Evolutionary conservation across 2,329 filamentous ascomycete species (phyloP).

Genomic region (Nigrograna mackinnonii): DNA sequence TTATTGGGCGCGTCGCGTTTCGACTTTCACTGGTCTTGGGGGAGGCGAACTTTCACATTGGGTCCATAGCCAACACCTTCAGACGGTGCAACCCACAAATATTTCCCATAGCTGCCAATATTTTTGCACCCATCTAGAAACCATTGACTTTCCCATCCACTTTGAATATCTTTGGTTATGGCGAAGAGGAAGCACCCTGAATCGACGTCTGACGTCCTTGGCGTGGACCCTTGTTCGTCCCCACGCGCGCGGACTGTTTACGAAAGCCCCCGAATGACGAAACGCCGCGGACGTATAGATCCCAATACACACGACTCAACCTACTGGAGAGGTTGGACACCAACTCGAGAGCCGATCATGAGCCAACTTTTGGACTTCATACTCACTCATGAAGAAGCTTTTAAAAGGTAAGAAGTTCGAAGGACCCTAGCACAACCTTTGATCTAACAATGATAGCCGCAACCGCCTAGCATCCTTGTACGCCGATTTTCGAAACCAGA

Average conservation of each 20-base stretch:
- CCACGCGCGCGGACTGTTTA: constrained; percentile 3
- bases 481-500: constrained; percentile 79
- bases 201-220: no score
- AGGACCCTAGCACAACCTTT: not conserved
- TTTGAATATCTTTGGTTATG: no score
- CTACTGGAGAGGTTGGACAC: constrained; percentile 10
- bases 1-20: no score
- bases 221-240: not conserved
- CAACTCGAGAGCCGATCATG: constrained; percentile 49
- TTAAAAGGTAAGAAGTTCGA: constrained; percentile 42
- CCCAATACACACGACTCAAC: not conserved
- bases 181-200: no score
- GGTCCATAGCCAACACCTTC: no score
- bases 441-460: constrained; percentile 48
- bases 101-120: no score
- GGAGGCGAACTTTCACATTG: no score
- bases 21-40: no score
- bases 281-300: constrained; percentile 10
- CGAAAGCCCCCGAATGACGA: constrained; percentile 4
- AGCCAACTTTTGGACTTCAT: constrained; percentile 69
- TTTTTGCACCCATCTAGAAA: no score
- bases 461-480: constrained; percentile 83
- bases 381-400: constrained; percentile 53
- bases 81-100: no score
- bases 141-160: no score